Percentiles rank a stretch among this genome's conserved stretches.
phyloP scores from a whole-genome alignment of 257 asterid genomes.

The Cordia subcordata region DNA sequence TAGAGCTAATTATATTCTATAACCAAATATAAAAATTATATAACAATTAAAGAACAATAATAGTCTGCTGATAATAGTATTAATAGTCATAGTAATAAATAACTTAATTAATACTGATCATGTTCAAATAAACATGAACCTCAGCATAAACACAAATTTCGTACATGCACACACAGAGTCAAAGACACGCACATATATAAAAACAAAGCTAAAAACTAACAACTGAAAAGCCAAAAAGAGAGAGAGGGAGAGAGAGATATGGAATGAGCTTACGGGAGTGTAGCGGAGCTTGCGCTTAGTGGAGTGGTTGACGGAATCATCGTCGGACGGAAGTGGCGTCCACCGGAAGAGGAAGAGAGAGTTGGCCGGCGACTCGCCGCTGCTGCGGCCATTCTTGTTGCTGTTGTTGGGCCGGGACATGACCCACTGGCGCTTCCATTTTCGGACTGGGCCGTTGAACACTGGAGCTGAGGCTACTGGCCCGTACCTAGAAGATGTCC shows the following conservation, averaged over 20 bases:
- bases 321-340: constrained; percentile 55
- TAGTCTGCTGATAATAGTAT: too few species aligned
- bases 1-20: too few species aligned
- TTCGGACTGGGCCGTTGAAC: constrained; percentile 79
- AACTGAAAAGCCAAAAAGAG: not conserved
- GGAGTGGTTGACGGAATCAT: constrained; percentile 32
- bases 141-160: too few species aligned
- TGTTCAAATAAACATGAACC: not conserved
- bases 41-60: too few species aligned
- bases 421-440: constrained; percentile 91
- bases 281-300: constrained; percentile 77
- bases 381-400: constrained; percentile 8
- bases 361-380: constrained; percentile 20
- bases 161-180: too few species aligned
- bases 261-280: constrained; percentile 47
- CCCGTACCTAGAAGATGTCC: constrained; percentile 64
- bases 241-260: not conserved
- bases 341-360: constrained; percentile 74
- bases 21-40: too few species aligned
- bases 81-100: too few species aligned
- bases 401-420: constrained; percentile 23
- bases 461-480: constrained; percentile 42
- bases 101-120: too few species aligned
- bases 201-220: not conserved
- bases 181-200: too few species aligned